Base-by-base conservation (phyloP, 805 yeast species). In the Schwanniomyces vanrijiae region DNA sequence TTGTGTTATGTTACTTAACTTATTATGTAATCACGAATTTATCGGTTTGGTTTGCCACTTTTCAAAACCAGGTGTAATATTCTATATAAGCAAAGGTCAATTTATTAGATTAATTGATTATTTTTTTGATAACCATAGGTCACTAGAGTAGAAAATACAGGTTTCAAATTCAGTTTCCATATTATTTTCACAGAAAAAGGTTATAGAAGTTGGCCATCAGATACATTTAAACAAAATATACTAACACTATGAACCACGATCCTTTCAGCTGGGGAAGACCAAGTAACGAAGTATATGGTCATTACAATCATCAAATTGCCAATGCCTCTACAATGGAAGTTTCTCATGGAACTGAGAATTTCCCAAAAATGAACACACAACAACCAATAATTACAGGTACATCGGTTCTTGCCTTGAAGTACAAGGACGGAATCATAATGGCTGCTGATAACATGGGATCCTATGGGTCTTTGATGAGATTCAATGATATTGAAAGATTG, bases 241-340 rank as follows among this genome's bases (percentile, higher is more conserved):
- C 29, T 26, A 26, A 5, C 35, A 16, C 20, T 34, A 94, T 92
- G 99, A 88, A 92, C 61, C 98, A 94, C 89, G 88, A 87, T 76
- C 98, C 97, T 53, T 83, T 77, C 59, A 77, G 78, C 57, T 92
- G 99, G 99, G 99, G 98, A 19, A 88, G 97, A 71, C 98, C 98
- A 49, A 76, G 86, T 34, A 83, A 87, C 63, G 82, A 80, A 38
- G 77, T 83, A 1, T 94, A 94, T 60, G 99, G 99, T 14, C 64
- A 73, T 6, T 94, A 91, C 72, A 88, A 86, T 65, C 76, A 76
- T 46, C 67, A 78, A 42, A 92, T 91, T 58, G 87, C 96, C 42
- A 69, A 83, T 52, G 90, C 90, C 0, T 54, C 62, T 48, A 62
- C 63, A 45, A 22, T 56, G 47, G 40, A 50, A 49, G 50, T 55